Base-by-base conservation (phyloP, 371 early-diverging fungal species). In the Thermomucor indicae-seudaticae region DNA sequence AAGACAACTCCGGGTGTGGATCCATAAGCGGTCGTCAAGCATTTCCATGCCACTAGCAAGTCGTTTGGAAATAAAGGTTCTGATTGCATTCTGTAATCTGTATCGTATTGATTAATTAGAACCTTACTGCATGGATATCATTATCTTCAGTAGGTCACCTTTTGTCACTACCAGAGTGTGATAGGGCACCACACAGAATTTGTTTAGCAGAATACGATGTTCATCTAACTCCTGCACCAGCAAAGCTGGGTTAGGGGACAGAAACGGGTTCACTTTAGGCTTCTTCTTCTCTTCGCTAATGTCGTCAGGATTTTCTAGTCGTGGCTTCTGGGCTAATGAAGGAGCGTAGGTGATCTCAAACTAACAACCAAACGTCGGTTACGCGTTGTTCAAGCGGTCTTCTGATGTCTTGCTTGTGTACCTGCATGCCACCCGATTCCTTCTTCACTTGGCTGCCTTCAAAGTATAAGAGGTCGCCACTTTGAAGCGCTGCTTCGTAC, bases 131-230 rank as follows among this genome's bases (percentile, higher is more conserved):
- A 14, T 31, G 14, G 10, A 5, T 25, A 29, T 25, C 7, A 16
- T 8, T 5, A 11, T 39, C n/a, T n/a, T n/a, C n/a, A 2, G 22
- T 50, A 4, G 45, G n/a, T 30, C 70, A 87, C 89, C 85, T 77
- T 88, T 87, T 6, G 91, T 88, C 0, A 83, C 78, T 27, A 91
- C 30, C 14, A 91, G 55, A 24, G 83, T 50, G 60, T 91, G 91
- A 10, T 75, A 63, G 19, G 84, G 79, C 10, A 82, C 75, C 32
- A 89, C 70, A 40, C 85, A 75, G 57, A 78, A 91, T 62, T 91
- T 91, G 77, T 91, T 91, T 40, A 89, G 64, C 6, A 90, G 51
- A 32, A 88, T 43, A 46, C 73, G 62, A 53, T 89, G 83, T 8
- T 73, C 55, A 11, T 79, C 75, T 7, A 68, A 49, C 35, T 83